Conservation (phyloP, 2,329 filamentous ascomycete species). For the Onygenales sp. region DNA sequence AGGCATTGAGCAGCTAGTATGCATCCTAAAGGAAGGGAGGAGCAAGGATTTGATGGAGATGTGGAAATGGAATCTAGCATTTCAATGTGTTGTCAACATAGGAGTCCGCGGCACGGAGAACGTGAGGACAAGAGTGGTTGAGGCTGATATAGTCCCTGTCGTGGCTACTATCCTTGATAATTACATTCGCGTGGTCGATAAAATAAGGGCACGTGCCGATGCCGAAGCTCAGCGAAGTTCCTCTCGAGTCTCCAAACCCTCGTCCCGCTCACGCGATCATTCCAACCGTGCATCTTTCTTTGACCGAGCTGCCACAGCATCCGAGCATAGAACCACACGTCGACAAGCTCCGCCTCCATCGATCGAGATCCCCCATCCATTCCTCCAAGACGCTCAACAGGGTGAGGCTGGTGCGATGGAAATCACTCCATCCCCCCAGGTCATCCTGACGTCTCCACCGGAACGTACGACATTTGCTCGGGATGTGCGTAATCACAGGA, state of each 20-base stretch:
- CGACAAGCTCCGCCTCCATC: conserved; percentile 75
- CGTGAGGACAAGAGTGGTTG: conserved; percentile 88
- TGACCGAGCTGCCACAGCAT: conserved; percentile 46
- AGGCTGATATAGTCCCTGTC: conserved; percentile 98
- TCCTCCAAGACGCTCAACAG: conserved; percentile 38
- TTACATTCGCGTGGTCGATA: conserved; percentile 93
- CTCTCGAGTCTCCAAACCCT: conserved; percentile 20
- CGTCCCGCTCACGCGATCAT: conserved; percentile 19
- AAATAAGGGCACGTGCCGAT: conserved; percentile 77
- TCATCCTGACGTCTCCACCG: conserved; percentile 60
- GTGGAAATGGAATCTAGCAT: conserved; percentile 99
- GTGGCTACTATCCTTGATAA: conserved; percentile 98
- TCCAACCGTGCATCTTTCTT: conserved; percentile 26
- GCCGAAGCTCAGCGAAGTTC: conserved; percentile 55
- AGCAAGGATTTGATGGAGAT: conserved; percentile 99
- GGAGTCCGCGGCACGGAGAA: conserved; percentile 90
- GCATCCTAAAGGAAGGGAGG: conserved; percentile 93
- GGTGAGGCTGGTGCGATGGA: conserved; percentile 48
- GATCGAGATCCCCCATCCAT: conserved; percentile 63
- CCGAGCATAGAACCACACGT: conserved; percentile 52
- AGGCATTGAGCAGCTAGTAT: conserved; percentile 90
- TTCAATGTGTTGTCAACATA: conserved; percentile 98
- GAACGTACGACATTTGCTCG: conserved; percentile 58
- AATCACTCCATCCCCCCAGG: conserved; percentile 52
- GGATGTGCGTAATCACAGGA: conserved; percentile 41